Conservation (phyloP, 345 rosid genomes). For the Eucalyptus curtisii region DNA sequence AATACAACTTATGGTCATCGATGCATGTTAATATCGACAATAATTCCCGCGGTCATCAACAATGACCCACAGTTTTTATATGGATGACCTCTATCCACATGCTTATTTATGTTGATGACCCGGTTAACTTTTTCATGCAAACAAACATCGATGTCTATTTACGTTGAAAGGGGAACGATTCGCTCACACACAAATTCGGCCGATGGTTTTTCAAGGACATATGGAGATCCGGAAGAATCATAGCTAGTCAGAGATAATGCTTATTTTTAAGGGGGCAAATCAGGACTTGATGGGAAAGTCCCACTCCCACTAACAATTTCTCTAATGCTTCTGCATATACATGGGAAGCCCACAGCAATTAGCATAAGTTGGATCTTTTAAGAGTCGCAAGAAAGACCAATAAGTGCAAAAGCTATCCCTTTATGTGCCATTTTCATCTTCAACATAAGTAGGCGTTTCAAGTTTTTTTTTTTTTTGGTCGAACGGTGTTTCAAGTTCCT, state of each 20-base stretch:
- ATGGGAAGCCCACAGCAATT: not conserved
- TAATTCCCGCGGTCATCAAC: not conserved
- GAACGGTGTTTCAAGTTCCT: not conserved
- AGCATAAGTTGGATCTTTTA: not conserved
- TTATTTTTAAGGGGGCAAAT: not conserved
- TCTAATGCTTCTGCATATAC: not conserved
- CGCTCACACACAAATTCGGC: not conserved
- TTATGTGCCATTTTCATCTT: not conserved
- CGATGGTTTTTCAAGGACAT: not conserved
- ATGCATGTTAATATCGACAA: accelerated
- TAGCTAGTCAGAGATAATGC: not conserved
- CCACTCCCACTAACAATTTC: not conserved
- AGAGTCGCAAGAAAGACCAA: not conserved
- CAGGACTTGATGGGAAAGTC: not conserved
- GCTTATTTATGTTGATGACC: not conserved
- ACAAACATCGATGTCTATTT: not conserved
- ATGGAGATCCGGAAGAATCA: not conserved
- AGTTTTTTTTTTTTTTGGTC: not conserved
- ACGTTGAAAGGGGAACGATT: not conserved
- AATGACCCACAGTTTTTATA: not conserved
- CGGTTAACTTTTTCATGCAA: not conserved
- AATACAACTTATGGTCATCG: accelerated
- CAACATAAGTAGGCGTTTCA: not conserved
- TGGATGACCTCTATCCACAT: not conserved
- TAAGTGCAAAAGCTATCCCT: not conserved